phyloP scores from a whole-genome alignment of 306 rosid species.

The Pyrus communis region DNA sequence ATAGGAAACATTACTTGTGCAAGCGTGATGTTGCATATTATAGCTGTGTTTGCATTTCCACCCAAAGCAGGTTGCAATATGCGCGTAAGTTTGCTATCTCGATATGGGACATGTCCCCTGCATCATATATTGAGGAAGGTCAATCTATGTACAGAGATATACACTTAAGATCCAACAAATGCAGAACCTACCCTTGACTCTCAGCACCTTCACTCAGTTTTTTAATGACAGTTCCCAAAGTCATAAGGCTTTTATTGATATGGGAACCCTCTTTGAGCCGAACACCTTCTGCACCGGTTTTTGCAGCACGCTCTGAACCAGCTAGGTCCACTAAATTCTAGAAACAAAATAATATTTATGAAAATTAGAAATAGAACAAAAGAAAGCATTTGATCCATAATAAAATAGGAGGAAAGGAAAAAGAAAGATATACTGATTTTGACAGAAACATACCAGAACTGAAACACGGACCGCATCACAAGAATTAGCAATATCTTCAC shows the following conservation, averaged over 20 bases:
- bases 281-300: constrained; percentile 97
- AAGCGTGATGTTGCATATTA: constrained; percentile 90
- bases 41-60: constrained; percentile 95
- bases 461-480: constrained; percentile 96
- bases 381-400: neutral
- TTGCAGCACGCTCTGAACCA: constrained; percentile 99
- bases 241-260: constrained; percentile 93
- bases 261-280: constrained; percentile 96
- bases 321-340: constrained; percentile 98
- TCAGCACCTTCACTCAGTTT: constrained; percentile 97
- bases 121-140: constrained; percentile 18
- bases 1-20: constrained; percentile 49
- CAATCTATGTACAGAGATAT: constrained; percentile 10
- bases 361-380: neutral
- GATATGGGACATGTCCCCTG: constrained; percentile 96
- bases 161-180: constrained; percentile 3
- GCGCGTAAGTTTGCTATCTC: constrained; percentile 97
- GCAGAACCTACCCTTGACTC: constrained; percentile 81
- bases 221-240: constrained; percentile 96
- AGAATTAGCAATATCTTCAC: constrained; percentile 45
- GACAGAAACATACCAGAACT: constrained; percentile 58
- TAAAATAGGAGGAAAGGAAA: neutral
- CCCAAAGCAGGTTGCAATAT: constrained; percentile 94
- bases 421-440: neutral
- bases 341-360: neutral